Conservation (phyloP, 2,329 filamentous ascomycete species). For the Byssoonygena ceratinophila region DNA sequence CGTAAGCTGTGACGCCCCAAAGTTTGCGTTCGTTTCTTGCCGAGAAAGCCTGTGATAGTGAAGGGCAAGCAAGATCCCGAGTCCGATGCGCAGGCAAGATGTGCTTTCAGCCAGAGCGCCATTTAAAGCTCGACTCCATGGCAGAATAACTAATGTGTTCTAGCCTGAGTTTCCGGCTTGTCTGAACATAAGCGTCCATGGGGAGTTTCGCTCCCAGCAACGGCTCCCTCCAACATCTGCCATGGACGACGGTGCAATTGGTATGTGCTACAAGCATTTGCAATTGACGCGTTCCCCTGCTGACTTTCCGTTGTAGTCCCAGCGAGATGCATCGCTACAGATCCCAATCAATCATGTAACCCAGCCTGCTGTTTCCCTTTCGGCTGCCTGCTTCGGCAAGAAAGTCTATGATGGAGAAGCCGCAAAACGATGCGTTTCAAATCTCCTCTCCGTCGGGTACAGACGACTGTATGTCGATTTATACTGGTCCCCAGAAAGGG, state of each 20-base stretch:
- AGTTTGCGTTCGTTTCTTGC: no score
- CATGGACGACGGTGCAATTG: constrained; percentile 33
- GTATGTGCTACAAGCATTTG: constrained; percentile 21
- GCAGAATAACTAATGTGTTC: not conserved
- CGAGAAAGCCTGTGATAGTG: no score
- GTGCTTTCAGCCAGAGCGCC: not conserved
- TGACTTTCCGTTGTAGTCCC: constrained; percentile 38
- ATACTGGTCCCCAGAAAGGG: constrained; percentile 50
- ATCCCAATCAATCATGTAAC: constrained; percentile 55
- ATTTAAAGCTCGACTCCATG: not conserved
- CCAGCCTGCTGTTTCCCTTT: constrained; percentile 46
- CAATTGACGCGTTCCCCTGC: not conserved
- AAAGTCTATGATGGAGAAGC: constrained; percentile 44
- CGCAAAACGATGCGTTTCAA: constrained; percentile 49
- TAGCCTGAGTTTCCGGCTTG: not conserved
- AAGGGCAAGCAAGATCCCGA: no score
- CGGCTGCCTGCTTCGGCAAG: constrained; percentile 48
- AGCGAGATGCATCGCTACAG: constrained; percentile 49
- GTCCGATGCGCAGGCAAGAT: not conserved
- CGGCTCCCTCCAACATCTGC: constrained; percentile 28
- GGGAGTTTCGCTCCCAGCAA: constrained; percentile 32
- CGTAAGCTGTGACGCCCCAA: not conserved
- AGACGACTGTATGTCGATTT: constrained; percentile 49
- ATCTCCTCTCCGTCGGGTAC: constrained; percentile 51
- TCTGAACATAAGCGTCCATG: constrained; percentile 26